Evolutionary conservation across 768 basidiomycete genomes (phyloP), one percentile per base, ranked within the genome.

Genomic region (Termitomyces eurrhizus): DNA sequence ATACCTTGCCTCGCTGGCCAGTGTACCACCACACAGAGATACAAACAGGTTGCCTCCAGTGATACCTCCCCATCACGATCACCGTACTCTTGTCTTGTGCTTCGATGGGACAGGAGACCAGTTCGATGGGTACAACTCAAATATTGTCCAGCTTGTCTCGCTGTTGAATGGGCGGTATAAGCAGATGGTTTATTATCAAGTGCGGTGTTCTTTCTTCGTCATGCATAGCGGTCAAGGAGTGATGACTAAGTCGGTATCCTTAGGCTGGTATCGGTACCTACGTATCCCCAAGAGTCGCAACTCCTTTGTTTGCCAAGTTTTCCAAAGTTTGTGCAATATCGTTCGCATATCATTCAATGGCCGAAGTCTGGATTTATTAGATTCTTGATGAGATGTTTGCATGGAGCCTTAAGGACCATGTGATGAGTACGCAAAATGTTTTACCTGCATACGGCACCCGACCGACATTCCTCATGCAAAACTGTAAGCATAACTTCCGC

Each of bases 151-250:
- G 58, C 66, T 85, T 7, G 78, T 83, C 21, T 78, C 80, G 4
- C 60, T 81, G 62, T 65, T 85, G 61, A 75, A 81, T 64, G 80
- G 84, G 56, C 68, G 72, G 42, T 69, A 69, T 36, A 75, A 83
- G 67, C 84, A 86, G 71, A 75, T 83, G 77, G 79, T 83, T 0
- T 85, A 85, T 66, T 85, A 85, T 64, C 84, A 84, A 74, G 83
- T 77, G 48, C 4, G 59, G 58, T 7, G 7, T 41, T 24, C 26
- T 44, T 39, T 18, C n/a, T 12, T 24, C 45, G n/a, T 16, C 18
- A 14, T 26, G 12, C 12, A 29, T 18, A 44, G 11, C 16, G 4
- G 14, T 12, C 46, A 1, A 46, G 26, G 26, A 24, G 18, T 16
- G 26, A 16, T 2, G 3, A 18, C n/a, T 37, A 44, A 44, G 33